These are phyloP conservation scores for Blepharisma stoltei DNA, from an alignment of 73 alveolate species.

Conservation along the genomic window DNA sequence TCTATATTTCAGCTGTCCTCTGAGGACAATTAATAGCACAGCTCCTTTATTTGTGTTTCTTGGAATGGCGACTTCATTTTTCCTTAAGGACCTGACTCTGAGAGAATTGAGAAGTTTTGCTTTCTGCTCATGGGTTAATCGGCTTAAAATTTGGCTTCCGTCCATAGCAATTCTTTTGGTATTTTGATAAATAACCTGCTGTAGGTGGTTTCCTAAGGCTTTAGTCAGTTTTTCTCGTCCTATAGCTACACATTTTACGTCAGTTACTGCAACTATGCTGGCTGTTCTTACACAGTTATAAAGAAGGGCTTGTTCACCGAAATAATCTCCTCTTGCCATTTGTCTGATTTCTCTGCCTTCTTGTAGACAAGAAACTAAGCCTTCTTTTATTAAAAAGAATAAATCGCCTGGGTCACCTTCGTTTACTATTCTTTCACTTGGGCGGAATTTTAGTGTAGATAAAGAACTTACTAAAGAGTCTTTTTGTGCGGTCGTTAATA, in stretches of 20 bases:
- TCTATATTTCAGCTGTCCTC: neutral
- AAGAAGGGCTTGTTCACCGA: slow-evolving; percentile 49
- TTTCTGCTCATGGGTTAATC: neutral
- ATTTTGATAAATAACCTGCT: neutral
- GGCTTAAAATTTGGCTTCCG: neutral
- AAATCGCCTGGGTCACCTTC: slow-evolving; percentile 81
- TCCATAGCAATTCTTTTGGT: slow-evolving; percentile 13
- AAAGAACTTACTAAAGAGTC: slow-evolving; percentile 8
- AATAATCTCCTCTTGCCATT: slow-evolving; percentile 51
- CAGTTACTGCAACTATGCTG: slow-evolving; percentile 21
- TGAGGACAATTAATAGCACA: neutral
- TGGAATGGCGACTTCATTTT: neutral
- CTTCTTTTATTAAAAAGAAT: slow-evolving; percentile 65
- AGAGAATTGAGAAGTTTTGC: neutral
- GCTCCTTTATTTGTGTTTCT: neutral
- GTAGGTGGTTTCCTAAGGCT: neutral
- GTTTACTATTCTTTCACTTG: slow-evolving; percentile 58
- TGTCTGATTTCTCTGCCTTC: slow-evolving; percentile 53
- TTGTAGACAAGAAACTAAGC: slow-evolving; percentile 54
- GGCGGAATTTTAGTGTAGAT: slow-evolving; percentile 24
- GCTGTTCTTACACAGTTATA: slow-evolving; percentile 40
- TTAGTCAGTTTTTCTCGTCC: neutral
- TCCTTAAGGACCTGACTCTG: neutral
- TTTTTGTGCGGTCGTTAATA: neutral
- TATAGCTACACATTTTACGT: slow-evolving; percentile 9